Evolutionary conservation across 2,329 filamentous ascomycete species (phyloP), one percentile per base, ranked within the genome.

Genomic region (Tolypocladium nubicola): DNA sequence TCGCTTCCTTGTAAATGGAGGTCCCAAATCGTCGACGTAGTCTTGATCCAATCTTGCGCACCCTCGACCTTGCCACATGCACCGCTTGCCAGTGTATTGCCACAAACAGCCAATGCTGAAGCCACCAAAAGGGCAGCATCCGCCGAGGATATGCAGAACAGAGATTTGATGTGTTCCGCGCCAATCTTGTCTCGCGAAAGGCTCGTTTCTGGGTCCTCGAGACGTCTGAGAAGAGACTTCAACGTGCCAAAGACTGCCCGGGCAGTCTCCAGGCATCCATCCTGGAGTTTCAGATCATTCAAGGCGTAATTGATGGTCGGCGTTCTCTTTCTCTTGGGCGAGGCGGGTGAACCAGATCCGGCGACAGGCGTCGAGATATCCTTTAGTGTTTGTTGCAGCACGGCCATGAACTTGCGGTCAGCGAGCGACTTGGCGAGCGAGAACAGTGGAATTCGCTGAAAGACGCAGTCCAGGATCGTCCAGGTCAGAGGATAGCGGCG

Each of bases 391-490:
- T 83, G 80, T 63, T 86, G 83, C 47, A 95, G 68, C 11, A 90
- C 80, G 1, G 73, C 71, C 39, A 88, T 72, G 56, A 95, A 89
- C 52, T 83, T 80, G 57, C 86, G 79, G 58, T 91, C 85, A 26
- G 83, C 84, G 8, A 96, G 77, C 4, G 88, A 84, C 58, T 85
- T 84, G 10, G 89, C 88, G 30, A 89, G 76, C 13, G 83, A 85
- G 52, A 87, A 85, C 0, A 84, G 74, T 0, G 89, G 86, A 21
- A 93, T 82, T n/a, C 83, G 74, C 54, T 78, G 74, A 56, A 89
- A 78, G 53, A 87, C 75, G 58, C 79, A 79, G 50, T 76, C 75
- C 30, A 91, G 68, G 40, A 90, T 78, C 37, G 74, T 76, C 88
- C 84, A 87, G 11, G 81, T 76, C 55, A 80, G 67, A 52, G 81